A percentile compares a stretch with the other conserved stretches of the same genome.
Evolutionary conservation across 1,284 basidiomycete species (phyloP).

Genomic region (Austroboletus niveus): DNA sequence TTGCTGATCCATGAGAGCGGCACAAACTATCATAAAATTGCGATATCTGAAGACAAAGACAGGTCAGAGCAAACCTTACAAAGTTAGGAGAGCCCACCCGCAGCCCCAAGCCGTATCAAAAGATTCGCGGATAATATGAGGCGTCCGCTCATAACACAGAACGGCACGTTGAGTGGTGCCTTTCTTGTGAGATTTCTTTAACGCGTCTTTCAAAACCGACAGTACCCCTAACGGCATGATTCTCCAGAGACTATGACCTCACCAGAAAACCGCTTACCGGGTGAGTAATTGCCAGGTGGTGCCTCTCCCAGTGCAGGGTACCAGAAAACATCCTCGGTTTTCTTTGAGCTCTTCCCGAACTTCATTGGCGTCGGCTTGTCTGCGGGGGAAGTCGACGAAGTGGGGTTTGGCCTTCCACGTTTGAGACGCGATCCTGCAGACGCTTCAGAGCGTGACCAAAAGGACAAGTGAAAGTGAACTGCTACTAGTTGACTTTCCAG

Average conservation of each 20-base stretch:
- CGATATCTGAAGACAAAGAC: constrained; percentile 60
- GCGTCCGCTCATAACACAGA: constrained; percentile 59
- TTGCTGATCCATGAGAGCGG: constrained; percentile 65
- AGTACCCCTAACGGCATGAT: constrained; percentile 55
- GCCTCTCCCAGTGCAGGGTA: constrained; percentile 40
- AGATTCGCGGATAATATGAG: constrained; percentile 56
- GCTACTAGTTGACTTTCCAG: constrained; percentile 1
- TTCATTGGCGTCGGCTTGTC: constrained; percentile 6
- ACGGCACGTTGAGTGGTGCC: constrained; percentile 58
- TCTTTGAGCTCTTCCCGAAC: constrained; percentile 12
- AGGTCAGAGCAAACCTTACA: constrained; percentile 2
- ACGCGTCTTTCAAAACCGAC: constrained; percentile 54
- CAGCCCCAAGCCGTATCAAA: constrained; percentile 76
- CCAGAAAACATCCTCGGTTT: constrained; percentile 61
- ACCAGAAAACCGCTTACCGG: constrained; percentile 47
- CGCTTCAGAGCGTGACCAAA: background rate
- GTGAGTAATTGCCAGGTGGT: constrained; percentile 71
- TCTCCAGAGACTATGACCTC: constrained; percentile 3
- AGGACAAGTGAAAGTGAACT: background rate
- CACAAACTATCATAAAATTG: constrained; percentile 81
- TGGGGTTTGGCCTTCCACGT: constrained; percentile 4
- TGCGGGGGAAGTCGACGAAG: background rate
- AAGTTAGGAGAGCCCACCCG: constrained; percentile 31
- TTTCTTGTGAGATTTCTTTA: constrained; percentile 51
- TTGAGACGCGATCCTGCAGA: constrained; percentile 12